Percentiles rank a stretch among this genome's conserved stretches.
These are phyloP conservation scores for Kernera saxatilis DNA, from an alignment of 345 rosid genomes.

Conservation along the genomic window DNA sequence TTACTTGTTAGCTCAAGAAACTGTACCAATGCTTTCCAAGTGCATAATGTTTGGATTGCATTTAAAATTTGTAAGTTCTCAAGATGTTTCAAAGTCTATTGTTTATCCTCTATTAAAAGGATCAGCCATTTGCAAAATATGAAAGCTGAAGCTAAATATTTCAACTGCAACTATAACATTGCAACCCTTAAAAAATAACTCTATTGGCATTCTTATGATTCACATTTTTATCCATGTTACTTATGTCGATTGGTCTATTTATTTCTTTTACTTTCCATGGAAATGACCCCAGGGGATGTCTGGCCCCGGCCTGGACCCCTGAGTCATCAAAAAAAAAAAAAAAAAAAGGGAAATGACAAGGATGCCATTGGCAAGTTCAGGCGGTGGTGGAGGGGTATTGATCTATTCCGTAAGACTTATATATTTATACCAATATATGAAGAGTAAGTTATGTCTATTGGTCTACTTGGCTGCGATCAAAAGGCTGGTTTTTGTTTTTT, in stretches of 20 bases:
- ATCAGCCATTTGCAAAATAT: not conserved
- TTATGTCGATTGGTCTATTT: constrained; percentile 4
- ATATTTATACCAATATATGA: constrained; percentile 85
- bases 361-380: constrained; percentile 69
- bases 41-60: constrained; percentile 1
- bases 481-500: too few relatives aligned
- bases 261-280: constrained; percentile 7
- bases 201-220: not conserved
- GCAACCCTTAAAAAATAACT: not conserved
- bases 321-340: too few relatives aligned
- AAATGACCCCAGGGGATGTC: too few relatives aligned
- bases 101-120: not conserved
- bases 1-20: constrained; percentile 12
- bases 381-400: constrained; percentile 96
- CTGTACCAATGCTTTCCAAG: constrained; percentile 4
- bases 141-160: not conserved
- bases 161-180: not conserved
- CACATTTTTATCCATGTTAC: not conserved
- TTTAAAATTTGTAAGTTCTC: constrained; percentile 4
- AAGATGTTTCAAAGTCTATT: not conserved
- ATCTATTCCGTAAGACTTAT: constrained; percentile 83
- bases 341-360: constrained; percentile 48
- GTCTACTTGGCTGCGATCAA: too few relatives aligned
- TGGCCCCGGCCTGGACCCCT: too few relatives aligned
- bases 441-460: constrained; percentile 71